Conservation (phyloP, 495 filamentous ascomycete genomes). For the Penicillium chermesinum region DNA sequence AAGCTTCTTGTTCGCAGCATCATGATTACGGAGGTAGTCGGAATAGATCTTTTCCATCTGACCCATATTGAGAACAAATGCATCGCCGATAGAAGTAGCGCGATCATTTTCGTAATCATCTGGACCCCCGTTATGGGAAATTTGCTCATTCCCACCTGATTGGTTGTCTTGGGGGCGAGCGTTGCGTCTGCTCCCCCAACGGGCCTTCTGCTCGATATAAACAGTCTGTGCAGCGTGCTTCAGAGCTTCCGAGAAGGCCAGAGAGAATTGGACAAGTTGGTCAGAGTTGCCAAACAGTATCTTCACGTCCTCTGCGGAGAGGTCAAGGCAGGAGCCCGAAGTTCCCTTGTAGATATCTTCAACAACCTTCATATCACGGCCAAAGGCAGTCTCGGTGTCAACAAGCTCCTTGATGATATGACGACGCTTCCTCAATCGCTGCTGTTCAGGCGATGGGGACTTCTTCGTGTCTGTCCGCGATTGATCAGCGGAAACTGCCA, state of each 20-base stretch:
- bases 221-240: slow-evolving; percentile 70
- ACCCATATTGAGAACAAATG: slow-evolving; percentile 66
- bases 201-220: slow-evolving; percentile 58
- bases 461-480: slow-evolving; percentile 21
- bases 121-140: slow-evolving; percentile 32
- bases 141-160: slow-evolving; percentile 10
- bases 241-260: slow-evolving; percentile 67
- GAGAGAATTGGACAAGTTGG: slow-evolving; percentile 78
- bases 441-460: slow-evolving; percentile 52
- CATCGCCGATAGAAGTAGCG: slow-evolving; percentile 70
- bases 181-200: slow-evolving; percentile 53
- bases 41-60: slow-evolving; percentile 82
- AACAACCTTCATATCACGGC: slow-evolving; percentile 90
- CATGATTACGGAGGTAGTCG: slow-evolving; percentile 81
- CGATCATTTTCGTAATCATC: slow-evolving; percentile 68
- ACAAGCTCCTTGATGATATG: slow-evolving; percentile 85
- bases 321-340: slow-evolving; percentile 69
- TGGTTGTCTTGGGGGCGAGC: slow-evolving; percentile 30
- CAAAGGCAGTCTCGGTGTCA: slow-evolving; percentile 82
- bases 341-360: slow-evolving; percentile 98
- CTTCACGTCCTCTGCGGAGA: slow-evolving; percentile 80
- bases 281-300: slow-evolving; percentile 86
- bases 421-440: slow-evolving; percentile 58
- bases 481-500: slow-evolving; percentile 29
- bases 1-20: slow-evolving; percentile 74